A percentile compares a stretch with the other conserved stretches of the same genome.
Conservation (phyloP, 257 asterid genomes). For the Solanum pinnatisectum region DNA sequence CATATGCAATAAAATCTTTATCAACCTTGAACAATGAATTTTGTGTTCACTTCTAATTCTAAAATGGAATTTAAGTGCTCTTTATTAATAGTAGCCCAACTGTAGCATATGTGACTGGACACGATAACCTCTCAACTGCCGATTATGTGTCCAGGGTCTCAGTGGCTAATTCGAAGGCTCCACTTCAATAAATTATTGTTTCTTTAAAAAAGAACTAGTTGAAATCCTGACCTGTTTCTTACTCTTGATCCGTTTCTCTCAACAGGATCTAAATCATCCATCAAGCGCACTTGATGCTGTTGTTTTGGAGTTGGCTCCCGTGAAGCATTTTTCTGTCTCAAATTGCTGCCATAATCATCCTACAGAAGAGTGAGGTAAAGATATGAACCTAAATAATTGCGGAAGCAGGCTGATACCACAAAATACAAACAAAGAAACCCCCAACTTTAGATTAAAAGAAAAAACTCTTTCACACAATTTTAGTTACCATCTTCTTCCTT, state of each 20-base stretch:
- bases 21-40: not conserved
- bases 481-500: constrained; percentile 54
- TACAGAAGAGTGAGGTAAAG: constrained; percentile 98
- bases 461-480: constrained; percentile 32
- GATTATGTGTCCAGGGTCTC: not conserved
- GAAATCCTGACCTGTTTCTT: constrained; percentile 43
- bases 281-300: constrained; percentile 27
- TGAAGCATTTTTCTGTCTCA: constrained; percentile 27
- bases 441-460: constrained; percentile 10
- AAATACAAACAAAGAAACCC: constrained; percentile 37
- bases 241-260: constrained; percentile 51
- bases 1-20: not conserved
- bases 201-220: not conserved
- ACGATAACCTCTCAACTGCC: not conserved
- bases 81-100: not conserved
- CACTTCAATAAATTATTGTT: not conserved
- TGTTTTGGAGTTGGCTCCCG: constrained; percentile 33
- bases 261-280: constrained; percentile 36
- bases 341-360: constrained; percentile 52
- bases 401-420: constrained; percentile 85
- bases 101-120: not conserved
- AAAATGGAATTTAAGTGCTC: not conserved
- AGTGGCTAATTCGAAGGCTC: not conserved
- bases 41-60: not conserved
- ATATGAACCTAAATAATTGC: constrained; percentile 97